phyloP scores from a whole-genome alignment of 208 protist genomes.

The Trypanosoma theileri region DNA sequence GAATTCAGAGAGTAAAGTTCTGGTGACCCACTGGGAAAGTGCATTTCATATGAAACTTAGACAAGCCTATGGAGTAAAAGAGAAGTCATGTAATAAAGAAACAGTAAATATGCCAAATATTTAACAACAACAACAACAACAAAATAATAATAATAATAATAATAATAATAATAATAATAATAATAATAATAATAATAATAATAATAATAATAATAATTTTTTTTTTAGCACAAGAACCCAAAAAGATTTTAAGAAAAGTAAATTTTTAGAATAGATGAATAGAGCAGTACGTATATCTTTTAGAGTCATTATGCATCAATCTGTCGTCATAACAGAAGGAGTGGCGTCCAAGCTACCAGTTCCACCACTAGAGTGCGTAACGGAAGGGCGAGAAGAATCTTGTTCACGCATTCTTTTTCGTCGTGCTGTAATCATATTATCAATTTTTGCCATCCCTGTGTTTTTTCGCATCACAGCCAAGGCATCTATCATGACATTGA shows the following conservation, averaged over 20 bases:
- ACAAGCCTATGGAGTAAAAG: not conserved
- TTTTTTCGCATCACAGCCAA: constrained; percentile 76
- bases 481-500: constrained; percentile 69
- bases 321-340: constrained; percentile 15
- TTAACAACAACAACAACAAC: constrained; percentile 2
- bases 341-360: constrained; percentile 23
- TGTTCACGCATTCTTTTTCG: constrained; percentile 48
- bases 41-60: constrained; percentile 10
- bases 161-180: too few relatives aligned
- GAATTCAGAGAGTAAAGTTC: constrained; percentile 4
- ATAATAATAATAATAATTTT: too few relatives aligned
- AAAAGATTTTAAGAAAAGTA: not conserved
- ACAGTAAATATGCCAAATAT: constrained; percentile 5
- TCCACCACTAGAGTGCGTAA: constrained; percentile 23
- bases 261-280: not conserved
- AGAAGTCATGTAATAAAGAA: constrained; percentile 16
- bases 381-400: constrained; percentile 21
- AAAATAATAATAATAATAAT: constrained; percentile 5
- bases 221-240: not conserved
- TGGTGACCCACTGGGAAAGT: constrained; percentile 15
- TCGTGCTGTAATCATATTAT: constrained; percentile 60
- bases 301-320: constrained; percentile 10
- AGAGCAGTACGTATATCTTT: not conserved
- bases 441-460: constrained; percentile 56
- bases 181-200: too few relatives aligned